A percentile compares a stretch with the other conserved stretches of the same genome.
Evolutionary conservation across 352 stramenopile species (phyloP).

Genomic region (Pythium phragmiticola): DNA sequence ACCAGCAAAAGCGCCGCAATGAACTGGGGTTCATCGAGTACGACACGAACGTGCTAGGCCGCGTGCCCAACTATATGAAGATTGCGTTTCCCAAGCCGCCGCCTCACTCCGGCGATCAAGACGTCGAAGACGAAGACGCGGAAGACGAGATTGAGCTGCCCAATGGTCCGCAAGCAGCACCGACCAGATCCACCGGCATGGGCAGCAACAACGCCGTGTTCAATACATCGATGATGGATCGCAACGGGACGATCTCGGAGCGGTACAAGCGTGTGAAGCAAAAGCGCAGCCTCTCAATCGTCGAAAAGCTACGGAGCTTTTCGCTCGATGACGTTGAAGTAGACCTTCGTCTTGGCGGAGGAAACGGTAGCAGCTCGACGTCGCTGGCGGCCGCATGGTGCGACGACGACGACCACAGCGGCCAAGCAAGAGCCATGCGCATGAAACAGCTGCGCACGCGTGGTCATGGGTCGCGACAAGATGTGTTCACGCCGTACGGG

Average conservation of each 20-base stretch:
- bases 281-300: slow-evolving; percentile 41
- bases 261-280: slow-evolving; percentile 61
- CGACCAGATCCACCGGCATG: slow-evolving; percentile 32
- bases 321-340: slow-evolving; percentile 58
- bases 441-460: slow-evolving; percentile 32
- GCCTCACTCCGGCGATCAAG: slow-evolving; percentile 9
- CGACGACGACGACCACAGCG: slow-evolving; percentile 54
- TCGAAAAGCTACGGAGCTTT: slow-evolving; percentile 55
- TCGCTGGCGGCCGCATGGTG: slow-evolving; percentile 36
- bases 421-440: slow-evolving; percentile 35
- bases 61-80: slow-evolving; percentile 72
- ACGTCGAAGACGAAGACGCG: slow-evolving; percentile 2
- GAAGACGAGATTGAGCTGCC: slow-evolving; percentile 17
- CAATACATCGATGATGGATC: slow-evolving; percentile 50
- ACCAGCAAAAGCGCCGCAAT: slow-evolving; percentile 62
- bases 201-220: slow-evolving; percentile 42
- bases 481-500: slow-evolving; percentile 51
- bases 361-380: neutral
- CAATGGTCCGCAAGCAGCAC: slow-evolving; percentile 15
- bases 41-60: slow-evolving; percentile 75
- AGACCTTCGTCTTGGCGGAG: slow-evolving; percentile 33
- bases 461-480: slow-evolving; percentile 13
- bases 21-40: slow-evolving; percentile 82
- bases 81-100: slow-evolving; percentile 47
- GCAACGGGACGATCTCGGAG: slow-evolving; percentile 54